These are phyloP conservation scores for Garcileccinum viscosum DNA, from an alignment of 1,284 basidiomycete species.

Conservation along the genomic window DNA sequence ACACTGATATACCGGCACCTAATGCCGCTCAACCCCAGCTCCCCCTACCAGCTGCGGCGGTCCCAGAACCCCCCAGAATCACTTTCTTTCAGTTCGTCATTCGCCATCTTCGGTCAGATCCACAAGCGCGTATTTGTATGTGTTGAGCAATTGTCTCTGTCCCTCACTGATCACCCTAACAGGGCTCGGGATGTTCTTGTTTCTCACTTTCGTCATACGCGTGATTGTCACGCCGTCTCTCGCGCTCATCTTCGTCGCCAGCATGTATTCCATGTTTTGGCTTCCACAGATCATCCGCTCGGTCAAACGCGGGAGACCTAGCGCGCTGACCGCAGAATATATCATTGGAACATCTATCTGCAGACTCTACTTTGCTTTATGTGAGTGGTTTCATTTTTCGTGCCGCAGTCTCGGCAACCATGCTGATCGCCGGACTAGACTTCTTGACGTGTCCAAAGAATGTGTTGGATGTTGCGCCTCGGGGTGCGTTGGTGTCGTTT, in stretches of 20 bases:
- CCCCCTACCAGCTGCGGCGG: slow-evolving; percentile 20
- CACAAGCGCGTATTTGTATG: slow-evolving; percentile 74
- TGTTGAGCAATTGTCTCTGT: too few relatives aligned
- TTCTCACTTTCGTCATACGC: slow-evolving; percentile 73
- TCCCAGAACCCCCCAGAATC: slow-evolving; percentile 36
- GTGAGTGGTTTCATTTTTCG: slow-evolving; percentile 53
- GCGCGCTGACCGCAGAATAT: slow-evolving; percentile 67
- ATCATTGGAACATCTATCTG: slow-evolving; percentile 80
- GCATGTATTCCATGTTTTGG: slow-evolving; percentile 82
- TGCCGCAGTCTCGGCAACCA: background rate
- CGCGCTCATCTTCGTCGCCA: slow-evolving; percentile 70
- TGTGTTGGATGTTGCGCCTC: slow-evolving; percentile 79
- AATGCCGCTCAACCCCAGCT: slow-evolving; percentile 20
- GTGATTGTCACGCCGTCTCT: slow-evolving; percentile 76
- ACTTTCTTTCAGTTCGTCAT: slow-evolving; percentile 58
- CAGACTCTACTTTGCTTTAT: slow-evolving; percentile 74
- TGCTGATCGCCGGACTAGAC: slow-evolving; percentile 53
- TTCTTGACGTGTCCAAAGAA: slow-evolving; percentile 85
- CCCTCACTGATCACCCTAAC: too few relatives aligned
- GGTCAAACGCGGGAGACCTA: slow-evolving; percentile 69
- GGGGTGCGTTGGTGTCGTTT: slow-evolving; percentile 51
- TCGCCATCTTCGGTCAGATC: slow-evolving; percentile 69
- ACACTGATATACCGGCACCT: background rate
- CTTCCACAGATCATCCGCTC: slow-evolving; percentile 84
- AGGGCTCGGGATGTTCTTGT: slow-evolving; percentile 70